Evolutionary conservation across 1,139 yeast genomes (phyloP).

Genomic region (Yamadazyma taylorii): DNA sequence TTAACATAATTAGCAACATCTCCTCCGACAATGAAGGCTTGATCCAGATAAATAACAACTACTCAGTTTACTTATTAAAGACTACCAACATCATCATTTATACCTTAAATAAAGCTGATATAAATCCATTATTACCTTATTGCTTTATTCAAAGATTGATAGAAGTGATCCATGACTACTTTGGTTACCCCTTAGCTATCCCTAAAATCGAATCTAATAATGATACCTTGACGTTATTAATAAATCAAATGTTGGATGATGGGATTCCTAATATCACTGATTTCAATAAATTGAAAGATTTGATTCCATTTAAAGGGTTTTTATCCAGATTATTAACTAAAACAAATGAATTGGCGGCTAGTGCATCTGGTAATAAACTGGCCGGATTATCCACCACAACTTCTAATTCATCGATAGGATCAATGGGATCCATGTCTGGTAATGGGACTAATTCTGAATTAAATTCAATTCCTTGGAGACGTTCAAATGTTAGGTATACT

Average conservation of each 20-base stretch:
- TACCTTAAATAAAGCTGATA: constrained; percentile 20
- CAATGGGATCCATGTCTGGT: constrained; percentile 2
- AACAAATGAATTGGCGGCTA: constrained; percentile 30
- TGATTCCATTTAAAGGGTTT: constrained; percentile 60
- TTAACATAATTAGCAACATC: constrained; percentile 24
- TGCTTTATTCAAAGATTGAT: constrained; percentile 55
- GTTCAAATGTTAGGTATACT: constrained; percentile 60
- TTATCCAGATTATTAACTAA: constrained; percentile 38
- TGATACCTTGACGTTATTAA: constrained; percentile 59
- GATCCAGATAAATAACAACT: constrained; percentile 31
- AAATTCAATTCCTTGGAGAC: constrained; percentile 66
- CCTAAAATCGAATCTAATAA: constrained; percentile 62
- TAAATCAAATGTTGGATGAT: constrained; percentile 65
- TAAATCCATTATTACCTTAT: constrained; percentile 54
- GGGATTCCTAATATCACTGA: constrained; percentile 77
- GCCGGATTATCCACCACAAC: constrained; percentile 7
- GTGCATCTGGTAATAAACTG: constrained; percentile 12
- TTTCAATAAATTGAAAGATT: constrained; percentile 64
- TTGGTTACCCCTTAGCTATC: constrained; percentile 57
- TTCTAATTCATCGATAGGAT: constrained; percentile 4
- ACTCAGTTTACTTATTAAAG: constrained; percentile 25
- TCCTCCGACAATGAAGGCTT: constrained; percentile 12
- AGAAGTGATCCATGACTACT: constrained; percentile 55
- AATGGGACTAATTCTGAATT: constrained; percentile 4
- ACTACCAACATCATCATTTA: constrained; percentile 27